Conservation (phyloP, 192 early-diverging fungal genomes). For the Rhizophagus clarus region DNA sequence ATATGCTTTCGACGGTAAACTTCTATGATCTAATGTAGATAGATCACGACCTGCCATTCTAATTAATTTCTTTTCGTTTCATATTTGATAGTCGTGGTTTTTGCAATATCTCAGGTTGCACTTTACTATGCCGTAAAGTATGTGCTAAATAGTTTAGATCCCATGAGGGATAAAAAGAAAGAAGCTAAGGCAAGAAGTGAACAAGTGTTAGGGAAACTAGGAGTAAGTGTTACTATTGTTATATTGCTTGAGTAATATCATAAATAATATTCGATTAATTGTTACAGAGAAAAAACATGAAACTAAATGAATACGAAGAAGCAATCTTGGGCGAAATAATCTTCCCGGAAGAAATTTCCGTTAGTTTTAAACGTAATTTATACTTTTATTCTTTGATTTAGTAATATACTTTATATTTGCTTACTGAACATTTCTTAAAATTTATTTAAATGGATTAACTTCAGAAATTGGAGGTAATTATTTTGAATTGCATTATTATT, state of each 20-base stretch:
- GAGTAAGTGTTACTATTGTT: conserved; percentile 45
- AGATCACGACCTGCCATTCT: neutral
- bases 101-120: conserved; percentile 87
- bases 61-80: neutral
- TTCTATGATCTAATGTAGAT: neutral
- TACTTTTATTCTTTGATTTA: neutral
- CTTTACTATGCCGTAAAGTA: conserved; percentile 89
- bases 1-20: conserved; percentile 27
- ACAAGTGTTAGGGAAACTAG: conserved; percentile 67
- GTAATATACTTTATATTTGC: too few relatives aligned
- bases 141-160: conserved; percentile 75
- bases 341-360: conserved; percentile 86
- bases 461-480: conserved; percentile 31
- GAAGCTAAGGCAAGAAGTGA: conserved; percentile 77
- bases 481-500: neutral
- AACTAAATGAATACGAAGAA: conserved; percentile 91
- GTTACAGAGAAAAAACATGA: conserved; percentile 60
- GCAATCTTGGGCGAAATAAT: conserved; percentile 94
- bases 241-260: neutral
- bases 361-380: conserved; percentile 74
- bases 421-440: neutral
- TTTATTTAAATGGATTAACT: conserved; percentile 13
- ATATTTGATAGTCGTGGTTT: conserved; percentile 58
- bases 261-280: neutral
- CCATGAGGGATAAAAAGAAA: conserved; percentile 66